Conservation (phyloP, 441 rosid genomes). For the Melastoma candidum region DNA sequence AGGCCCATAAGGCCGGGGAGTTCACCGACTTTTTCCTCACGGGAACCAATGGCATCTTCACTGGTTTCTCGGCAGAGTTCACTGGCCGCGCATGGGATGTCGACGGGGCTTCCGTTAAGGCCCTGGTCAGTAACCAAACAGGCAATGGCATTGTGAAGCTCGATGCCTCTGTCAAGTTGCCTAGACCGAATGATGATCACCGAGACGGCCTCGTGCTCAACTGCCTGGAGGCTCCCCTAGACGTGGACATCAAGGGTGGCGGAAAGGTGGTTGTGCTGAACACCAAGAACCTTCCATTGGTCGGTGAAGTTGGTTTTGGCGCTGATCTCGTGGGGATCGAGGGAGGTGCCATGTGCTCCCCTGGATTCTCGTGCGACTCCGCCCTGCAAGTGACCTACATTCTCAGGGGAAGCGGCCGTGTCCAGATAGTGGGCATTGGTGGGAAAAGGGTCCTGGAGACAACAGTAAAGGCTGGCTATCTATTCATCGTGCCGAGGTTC, state of each 20-base stretch:
- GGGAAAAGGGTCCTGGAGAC: slow-evolving; percentile 67
- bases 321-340: slow-evolving; percentile 80
- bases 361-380: slow-evolving; percentile 86
- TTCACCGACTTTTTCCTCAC: slow-evolving; percentile 67
- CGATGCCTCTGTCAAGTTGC: slow-evolving; percentile 36
- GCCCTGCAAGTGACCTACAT: slow-evolving; percentile 83
- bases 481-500: slow-evolving; percentile 88
- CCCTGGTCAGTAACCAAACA: slow-evolving; percentile 43
- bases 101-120: slow-evolving; percentile 26
- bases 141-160: slow-evolving; percentile 65
- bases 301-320: slow-evolving; percentile 74
- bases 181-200: slow-evolving; percentile 43
- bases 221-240: slow-evolving; percentile 74
- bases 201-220: slow-evolving; percentile 56
- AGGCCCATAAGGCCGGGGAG: slow-evolving; percentile 59
- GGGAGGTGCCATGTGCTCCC: slow-evolving; percentile 79
- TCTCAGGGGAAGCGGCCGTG: slow-evolving; percentile 73
- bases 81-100: slow-evolving; percentile 69
- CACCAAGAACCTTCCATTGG: slow-evolving; percentile 70
- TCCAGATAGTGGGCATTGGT: slow-evolving; percentile 63
- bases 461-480: slow-evolving; percentile 51
- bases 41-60: slow-evolving; percentile 70
- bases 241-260: slow-evolving; percentile 57
- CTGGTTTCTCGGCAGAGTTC: slow-evolving; percentile 65
- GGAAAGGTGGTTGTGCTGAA: slow-evolving; percentile 81